Conservation (phyloP, 306 rosid genomes). For the Cucumis hystrix region DNA sequence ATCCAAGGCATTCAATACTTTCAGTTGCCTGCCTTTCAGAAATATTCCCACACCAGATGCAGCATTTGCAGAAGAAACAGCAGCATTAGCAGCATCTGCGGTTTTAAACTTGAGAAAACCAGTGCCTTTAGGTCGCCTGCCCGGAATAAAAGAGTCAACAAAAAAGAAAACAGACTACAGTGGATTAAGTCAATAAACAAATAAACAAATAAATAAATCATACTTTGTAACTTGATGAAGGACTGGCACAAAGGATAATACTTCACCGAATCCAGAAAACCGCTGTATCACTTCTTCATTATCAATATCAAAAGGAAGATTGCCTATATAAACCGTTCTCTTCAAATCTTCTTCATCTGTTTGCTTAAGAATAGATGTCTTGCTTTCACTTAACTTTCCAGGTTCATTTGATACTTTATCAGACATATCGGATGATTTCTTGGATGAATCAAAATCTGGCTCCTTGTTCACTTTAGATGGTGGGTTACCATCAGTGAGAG, state of each 20-base stretch:
- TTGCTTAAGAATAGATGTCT: constrained; percentile 26
- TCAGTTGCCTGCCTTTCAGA: constrained; percentile 73
- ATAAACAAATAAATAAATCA: not conserved
- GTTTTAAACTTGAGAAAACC: constrained; percentile 89
- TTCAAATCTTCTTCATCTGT: constrained; percentile 54
- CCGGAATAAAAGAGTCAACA: constrained; percentile 15
- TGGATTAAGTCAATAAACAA: not conserved
- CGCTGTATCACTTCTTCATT: constrained; percentile 72
- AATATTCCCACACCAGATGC: constrained; percentile 58
- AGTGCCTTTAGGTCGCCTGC: constrained; percentile 90
- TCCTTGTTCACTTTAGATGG: constrained; percentile 24
- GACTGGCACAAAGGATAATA: constrained; percentile 70
- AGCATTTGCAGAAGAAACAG: constrained; percentile 50
- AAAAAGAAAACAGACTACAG: not conserved
- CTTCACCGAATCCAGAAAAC: constrained; percentile 79
- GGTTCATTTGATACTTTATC: not conserved
- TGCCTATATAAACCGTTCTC: constrained; percentile 66
- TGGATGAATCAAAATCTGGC: constrained; percentile 19
- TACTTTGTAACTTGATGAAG: constrained; percentile 85
- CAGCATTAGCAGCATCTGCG: constrained; percentile 55
- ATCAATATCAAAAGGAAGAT: constrained; percentile 71
- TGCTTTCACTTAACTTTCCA: constrained; percentile 22
- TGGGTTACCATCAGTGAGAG: constrained; percentile 20
- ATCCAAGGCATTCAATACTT: constrained; percentile 72
- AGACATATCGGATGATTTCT: constrained; percentile 23